Base-by-base conservation (phyloP, 495 filamentous ascomycete species). In the Penicillium nucicola region DNA sequence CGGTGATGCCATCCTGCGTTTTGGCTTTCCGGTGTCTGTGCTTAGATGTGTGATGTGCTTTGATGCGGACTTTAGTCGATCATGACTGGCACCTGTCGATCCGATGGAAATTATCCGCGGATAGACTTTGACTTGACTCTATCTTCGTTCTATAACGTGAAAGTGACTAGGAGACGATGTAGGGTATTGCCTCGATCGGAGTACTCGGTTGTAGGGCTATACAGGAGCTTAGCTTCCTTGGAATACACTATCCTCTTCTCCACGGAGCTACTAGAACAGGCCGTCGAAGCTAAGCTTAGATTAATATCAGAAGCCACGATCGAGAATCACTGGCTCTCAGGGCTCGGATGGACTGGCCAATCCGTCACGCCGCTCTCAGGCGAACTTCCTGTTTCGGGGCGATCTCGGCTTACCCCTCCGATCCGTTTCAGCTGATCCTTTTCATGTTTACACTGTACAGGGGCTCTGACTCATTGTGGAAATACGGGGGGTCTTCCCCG, bases 301-400 rank as follows among this genome's bases (percentile, higher is more conserved):
- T 20, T 20, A 48, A 13, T 15, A 33, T 11, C 15, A 17, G 12
- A 33, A 20, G 12, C 20, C 45, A 48, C 45, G 45, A 40, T 48
- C 25, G 25, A 13, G 31, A 40, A 48, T 40, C 35, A 48, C 11
- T 48, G 45, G 45, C 36, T 19, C 15, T 48, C 34, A 36, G 13
- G 22, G 33, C 49, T 56, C 57, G 55, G 55, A 34, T 18, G 17
- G 37, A 28, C 34, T 35, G 45, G 45, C 60, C 60, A 64, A 64
- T 42, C 19, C 31, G 23, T 12, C 20, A 54, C 42, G 48, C 47
- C 56, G 54, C 40, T 53, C 58, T 64, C 58, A 45, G 42, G 37
- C 53, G 57, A 57, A 42, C 61, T 62, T 62, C 61, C 61, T 57
- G 15, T 56, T 65, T 55, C 58, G 61, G 61, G 58, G 53, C 55